Conservation (phyloP, 371 early-diverging fungal genomes). For the Rhizopus microsporus region DNA sequence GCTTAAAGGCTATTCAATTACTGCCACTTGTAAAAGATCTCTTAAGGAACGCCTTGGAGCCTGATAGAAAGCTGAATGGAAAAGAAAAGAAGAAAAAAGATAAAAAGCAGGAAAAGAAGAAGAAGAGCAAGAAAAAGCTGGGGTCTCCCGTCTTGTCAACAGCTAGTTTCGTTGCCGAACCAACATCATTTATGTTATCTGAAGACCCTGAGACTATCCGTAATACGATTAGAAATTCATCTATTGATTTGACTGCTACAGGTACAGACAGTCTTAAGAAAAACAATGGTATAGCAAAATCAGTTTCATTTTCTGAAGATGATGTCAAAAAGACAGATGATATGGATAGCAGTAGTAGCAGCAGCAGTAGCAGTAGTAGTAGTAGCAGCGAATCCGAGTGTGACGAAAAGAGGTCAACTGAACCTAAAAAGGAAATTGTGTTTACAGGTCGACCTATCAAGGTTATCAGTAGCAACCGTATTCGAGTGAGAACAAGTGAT, state of each 20-base stretch:
- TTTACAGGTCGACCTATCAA: conserved; percentile 45
- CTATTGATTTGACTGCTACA: conserved; percentile 19
- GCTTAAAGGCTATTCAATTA: conserved; percentile 24
- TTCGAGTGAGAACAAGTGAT: conserved; percentile 53
- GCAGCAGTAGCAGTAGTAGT: conserved; percentile 23
- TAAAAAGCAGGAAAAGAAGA: conserved; percentile 29
- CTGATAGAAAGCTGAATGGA: background rate
- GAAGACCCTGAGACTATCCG: conserved; percentile 35
- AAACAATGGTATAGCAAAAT: conserved; percentile 16
- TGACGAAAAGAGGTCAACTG: conserved; percentile 10
- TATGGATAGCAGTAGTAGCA: conserved; percentile 19
- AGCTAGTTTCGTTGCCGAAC: conserved; percentile 13
- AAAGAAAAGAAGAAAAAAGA: conserved; percentile 17
- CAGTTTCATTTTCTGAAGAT: conserved; percentile 30
- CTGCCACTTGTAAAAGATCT: conserved; percentile 36
- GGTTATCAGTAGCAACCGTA: conserved; percentile 49
- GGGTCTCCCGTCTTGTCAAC: conserved; percentile 27
- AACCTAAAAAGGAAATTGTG: background rate
- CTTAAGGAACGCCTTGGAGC: conserved; percentile 24
- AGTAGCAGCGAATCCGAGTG: conserved; percentile 27
- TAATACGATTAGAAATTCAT: conserved; percentile 38
- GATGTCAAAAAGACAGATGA: conserved; percentile 5
- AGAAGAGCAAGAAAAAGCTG: conserved; percentile 24
- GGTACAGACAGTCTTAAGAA: background rate
- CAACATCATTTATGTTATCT: conserved; percentile 9